Base-by-base conservation (phyloP, 1,139 yeast genomes). In the Pichia sp. region DNA sequence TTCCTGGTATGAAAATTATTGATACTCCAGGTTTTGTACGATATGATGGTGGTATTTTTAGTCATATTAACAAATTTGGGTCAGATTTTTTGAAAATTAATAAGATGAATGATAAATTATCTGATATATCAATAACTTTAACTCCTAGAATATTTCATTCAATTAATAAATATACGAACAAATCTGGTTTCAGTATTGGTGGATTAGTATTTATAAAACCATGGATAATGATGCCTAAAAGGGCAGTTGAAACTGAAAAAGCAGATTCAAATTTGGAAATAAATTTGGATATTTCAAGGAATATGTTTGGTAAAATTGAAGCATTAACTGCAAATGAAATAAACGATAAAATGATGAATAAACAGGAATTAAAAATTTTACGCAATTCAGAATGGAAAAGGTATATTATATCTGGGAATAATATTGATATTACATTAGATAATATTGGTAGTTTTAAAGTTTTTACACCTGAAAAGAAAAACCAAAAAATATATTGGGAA, bases 1-100 rank as follows among this genome's bases (percentile, higher is more conserved):
- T 48, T 4, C 52, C 52, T 6, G 48, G 49, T 27, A 42, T 50
- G 32, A 36, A 39, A n/a, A 31, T 56, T 2, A 42, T 53, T 4
- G 58, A 56, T 40, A 50, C 56, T 0, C 57, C 57, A 7, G 58
- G 57, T 2, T 51, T 33, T 44, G 49, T 39, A 7, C 48, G 52
- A 27, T 42, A 35, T n/a, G 30, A 34, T 18, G 50, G 51, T 8
- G 43, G 55, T 2, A 46, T 53, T 3, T 53, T 46, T 42, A 36
- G 48, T 29, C 43, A 45, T 28, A n/a, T 46, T 2, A 46, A 35
- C 27, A 43, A 48, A 34, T 45, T 39, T 34, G 51, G 49, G 5
- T 39, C 43, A 7, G 39, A 48, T 29, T 48, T 44, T 9, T 29
- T 49, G 5, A 37, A 38, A 5, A 42, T 45, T 27, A 33, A 33